phyloP scores from a whole-genome alignment of 2,329 filamentous ascomycete species.

The Diaporthe batatas region DNA sequence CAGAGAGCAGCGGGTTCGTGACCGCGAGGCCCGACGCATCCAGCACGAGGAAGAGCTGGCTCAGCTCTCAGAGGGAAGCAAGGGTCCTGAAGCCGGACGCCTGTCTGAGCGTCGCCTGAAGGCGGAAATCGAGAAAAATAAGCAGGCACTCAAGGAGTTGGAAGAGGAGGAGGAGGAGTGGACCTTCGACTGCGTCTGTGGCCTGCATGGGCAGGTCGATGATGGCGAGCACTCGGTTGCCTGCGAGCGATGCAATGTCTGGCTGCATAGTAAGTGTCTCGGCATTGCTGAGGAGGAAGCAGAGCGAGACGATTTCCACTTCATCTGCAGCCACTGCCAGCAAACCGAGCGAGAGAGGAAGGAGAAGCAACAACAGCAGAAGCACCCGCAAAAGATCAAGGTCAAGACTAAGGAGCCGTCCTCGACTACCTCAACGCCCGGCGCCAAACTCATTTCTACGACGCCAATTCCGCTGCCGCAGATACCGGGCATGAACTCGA shows the following conservation, averaged over 20 bases:
- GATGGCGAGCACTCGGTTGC: constrained; percentile 94
- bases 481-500: constrained; percentile 35
- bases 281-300: constrained; percentile 83
- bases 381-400: constrained; percentile 67
- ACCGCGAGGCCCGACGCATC: constrained; percentile 86
- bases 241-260: constrained; percentile 93
- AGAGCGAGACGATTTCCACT: constrained; percentile 88
- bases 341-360: constrained; percentile 66
- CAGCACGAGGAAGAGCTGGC: constrained; percentile 87
- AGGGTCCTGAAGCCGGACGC: constrained; percentile 69
- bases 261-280: constrained; percentile 96
- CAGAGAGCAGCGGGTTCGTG: constrained; percentile 85
- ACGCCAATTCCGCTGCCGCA: constrained; percentile 42
- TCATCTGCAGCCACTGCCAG: constrained; percentile 84
- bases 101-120: constrained; percentile 85
- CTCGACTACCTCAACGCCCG: constrained; percentile 45
- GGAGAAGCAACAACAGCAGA: constrained; percentile 72
- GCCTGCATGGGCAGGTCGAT: constrained; percentile 90
- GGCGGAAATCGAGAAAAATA: constrained; percentile 83
- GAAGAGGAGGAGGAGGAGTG: constrained; percentile 81
- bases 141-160: constrained; percentile 80
- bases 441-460: constrained; percentile 45
- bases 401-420: constrained; percentile 61
- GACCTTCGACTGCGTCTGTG: constrained; percentile 96
- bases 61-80: constrained; percentile 82